phyloP scores from a whole-genome alignment of 495 filamentous ascomycete species.

The Xylaria sp. region DNA sequence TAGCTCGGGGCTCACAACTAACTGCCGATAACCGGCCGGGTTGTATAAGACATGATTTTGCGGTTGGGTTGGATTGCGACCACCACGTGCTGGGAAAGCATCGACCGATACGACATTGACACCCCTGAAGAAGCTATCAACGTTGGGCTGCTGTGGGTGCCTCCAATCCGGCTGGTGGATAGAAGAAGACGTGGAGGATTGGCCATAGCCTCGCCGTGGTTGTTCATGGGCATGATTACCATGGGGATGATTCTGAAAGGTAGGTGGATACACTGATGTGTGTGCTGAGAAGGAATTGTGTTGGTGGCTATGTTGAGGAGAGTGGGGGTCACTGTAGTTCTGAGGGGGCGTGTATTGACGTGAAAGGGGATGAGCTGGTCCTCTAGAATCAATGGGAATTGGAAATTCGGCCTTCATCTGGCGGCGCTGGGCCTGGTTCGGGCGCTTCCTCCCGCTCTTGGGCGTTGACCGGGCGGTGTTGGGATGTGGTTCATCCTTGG shows the following conservation, averaged over 20 bases:
- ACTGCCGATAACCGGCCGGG: conserved; percentile 29
- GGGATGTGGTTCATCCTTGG: conserved; percentile 13
- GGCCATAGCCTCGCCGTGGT: background rate
- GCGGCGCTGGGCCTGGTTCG: conserved; percentile 62
- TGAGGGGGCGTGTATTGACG: conserved; percentile 34
- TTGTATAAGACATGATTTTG: conserved; percentile 31
- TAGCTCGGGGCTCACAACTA: conserved; percentile 41
- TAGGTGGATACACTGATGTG: conserved; percentile 1
- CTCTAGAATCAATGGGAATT: conserved; percentile 56
- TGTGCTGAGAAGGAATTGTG: conserved; percentile 32
- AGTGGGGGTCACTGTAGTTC: conserved; percentile 29
- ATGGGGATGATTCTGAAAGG: conserved; percentile 2
- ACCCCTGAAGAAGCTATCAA: conserved; percentile 28
- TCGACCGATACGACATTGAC: conserved; percentile 31
- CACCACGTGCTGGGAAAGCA: conserved; percentile 32
- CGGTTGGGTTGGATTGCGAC: conserved; percentile 15
- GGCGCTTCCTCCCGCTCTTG: conserved; percentile 49
- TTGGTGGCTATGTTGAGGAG: conserved; percentile 30
- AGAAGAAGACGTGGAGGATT: conserved; percentile 4
- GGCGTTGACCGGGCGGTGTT: conserved; percentile 25
- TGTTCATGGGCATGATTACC: background rate
- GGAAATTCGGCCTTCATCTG: conserved; percentile 60
- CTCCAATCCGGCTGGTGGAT: conserved; percentile 31
- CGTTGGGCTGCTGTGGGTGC: conserved; percentile 23
- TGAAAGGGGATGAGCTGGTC: conserved; percentile 32